These are phyloP conservation scores for Petunia axillaris DNA, from an alignment of 257 asterid genomes.

Conservation along the genomic window DNA sequence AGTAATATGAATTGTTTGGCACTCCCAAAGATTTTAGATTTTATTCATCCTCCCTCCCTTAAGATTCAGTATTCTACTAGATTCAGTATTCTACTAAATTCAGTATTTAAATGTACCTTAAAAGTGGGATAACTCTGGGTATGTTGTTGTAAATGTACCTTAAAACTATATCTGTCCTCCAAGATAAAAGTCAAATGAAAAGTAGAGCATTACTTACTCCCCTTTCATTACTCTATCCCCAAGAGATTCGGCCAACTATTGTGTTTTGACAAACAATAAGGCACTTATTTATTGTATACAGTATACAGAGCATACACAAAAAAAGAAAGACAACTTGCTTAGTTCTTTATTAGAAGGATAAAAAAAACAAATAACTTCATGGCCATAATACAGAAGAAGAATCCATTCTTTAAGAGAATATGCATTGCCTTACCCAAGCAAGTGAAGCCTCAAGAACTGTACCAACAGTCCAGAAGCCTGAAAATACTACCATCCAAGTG, in stretches of 20 bases:
- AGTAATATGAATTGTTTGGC: too few species aligned
- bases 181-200: background rate
- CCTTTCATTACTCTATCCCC: background rate
- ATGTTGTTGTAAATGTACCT: background rate
- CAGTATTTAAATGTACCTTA: background rate
- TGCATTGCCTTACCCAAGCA: constrained; percentile 66
- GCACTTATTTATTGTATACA: background rate
- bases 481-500: constrained; percentile 71
- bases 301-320: background rate
- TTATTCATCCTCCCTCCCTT: background rate
- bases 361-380: background rate
- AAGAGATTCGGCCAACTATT: background rate
- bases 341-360: background rate
- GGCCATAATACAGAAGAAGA: constrained; percentile 10
- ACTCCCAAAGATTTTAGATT: background rate
- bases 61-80: background rate
- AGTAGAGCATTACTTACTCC: background rate
- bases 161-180: background rate
- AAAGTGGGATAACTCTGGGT: background rate
- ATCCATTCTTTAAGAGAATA: background rate
- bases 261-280: background rate
- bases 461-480: constrained; percentile 80
- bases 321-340: background rate
- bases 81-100: background rate
- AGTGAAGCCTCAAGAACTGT: constrained; percentile 71